These are phyloP conservation scores for Nevesoporus exiguus DNA, from an alignment of 768 basidiomycete genomes.

Conservation along the genomic window DNA sequence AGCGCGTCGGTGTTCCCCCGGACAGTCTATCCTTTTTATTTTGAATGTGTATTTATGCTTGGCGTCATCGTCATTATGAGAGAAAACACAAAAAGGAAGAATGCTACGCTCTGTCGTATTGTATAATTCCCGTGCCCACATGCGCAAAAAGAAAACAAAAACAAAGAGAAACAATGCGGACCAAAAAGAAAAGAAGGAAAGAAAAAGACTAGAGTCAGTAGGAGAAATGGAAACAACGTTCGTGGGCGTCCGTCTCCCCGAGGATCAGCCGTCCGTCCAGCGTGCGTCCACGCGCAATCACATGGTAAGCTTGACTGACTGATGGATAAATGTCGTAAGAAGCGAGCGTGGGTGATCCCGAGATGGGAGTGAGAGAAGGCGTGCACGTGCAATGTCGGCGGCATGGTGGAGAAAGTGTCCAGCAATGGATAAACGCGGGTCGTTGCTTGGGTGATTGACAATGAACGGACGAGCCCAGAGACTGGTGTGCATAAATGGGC, in stretches of 20 bases:
- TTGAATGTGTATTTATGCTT: not conserved
- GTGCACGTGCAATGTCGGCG: slow-evolving; percentile 12
- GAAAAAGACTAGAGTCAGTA: slow-evolving; percentile 12
- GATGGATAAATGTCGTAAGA: slow-evolving; percentile 9
- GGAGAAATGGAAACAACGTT: slow-evolving; percentile 9
- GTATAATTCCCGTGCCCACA: slow-evolving; percentile 24
- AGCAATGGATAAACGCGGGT: slow-evolving; percentile 19
- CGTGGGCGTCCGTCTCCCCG: slow-evolving; percentile 25
- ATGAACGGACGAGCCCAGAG: slow-evolving; percentile 24
- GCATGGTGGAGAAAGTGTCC: slow-evolving; percentile 22
- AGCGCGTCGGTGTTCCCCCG: too few relatives aligned
- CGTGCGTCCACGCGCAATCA: slow-evolving; percentile 27
- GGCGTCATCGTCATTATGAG: slow-evolving; percentile 27
- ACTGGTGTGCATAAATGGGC: slow-evolving; percentile 16
- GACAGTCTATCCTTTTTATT: slow-evolving; percentile 15
- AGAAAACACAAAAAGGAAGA: slow-evolving; percentile 2
- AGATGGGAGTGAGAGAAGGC: not conserved
- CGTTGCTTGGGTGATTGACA: slow-evolving; percentile 22
- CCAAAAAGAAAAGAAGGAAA: not conserved
- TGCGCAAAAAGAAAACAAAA: slow-evolving; percentile 16
- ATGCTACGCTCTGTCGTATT: slow-evolving; percentile 24
- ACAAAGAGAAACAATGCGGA: slow-evolving; percentile 8
- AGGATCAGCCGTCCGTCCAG: slow-evolving; percentile 21
- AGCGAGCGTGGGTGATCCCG: slow-evolving; percentile 22
- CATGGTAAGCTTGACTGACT: slow-evolving; percentile 16